Evolutionary conservation across 1,284 basidiomycete species (phyloP).

Genomic region (Trichosporon faecale): DNA sequence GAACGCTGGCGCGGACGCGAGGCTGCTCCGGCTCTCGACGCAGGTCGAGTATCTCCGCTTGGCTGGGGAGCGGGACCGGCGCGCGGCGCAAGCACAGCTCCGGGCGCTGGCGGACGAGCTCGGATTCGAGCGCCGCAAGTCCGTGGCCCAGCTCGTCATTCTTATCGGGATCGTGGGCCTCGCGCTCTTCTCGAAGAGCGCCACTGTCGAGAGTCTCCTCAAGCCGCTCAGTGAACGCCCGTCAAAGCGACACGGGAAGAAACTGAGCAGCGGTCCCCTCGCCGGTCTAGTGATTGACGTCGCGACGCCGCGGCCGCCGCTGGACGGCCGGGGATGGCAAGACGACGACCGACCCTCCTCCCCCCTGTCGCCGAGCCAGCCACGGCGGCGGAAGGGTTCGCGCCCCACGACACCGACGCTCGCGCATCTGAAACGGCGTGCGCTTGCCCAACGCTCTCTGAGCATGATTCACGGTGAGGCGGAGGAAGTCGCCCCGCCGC

Average conservation of each 20-base stretch:
- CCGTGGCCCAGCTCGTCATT: slow-evolving; percentile 44
- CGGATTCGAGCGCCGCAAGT: slow-evolving; percentile 43
- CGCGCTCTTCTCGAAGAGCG: slow-evolving; percentile 34
- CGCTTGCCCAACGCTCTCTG: background rate
- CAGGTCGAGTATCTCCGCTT: slow-evolving; percentile 45
- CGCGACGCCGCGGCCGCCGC: background rate
- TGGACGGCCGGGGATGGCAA: background rate
- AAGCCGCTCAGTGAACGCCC: slow-evolving; percentile 26
- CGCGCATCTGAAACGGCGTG: background rate
- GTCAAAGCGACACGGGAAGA: background rate
- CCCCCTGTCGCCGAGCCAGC: background rate
- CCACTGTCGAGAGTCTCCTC: slow-evolving; percentile 41
- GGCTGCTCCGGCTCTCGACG: slow-evolving; percentile 36
- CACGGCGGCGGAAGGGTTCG: background rate
- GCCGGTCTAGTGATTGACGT: slow-evolving; percentile 42
- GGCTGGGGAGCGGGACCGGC: slow-evolving; percentile 39
- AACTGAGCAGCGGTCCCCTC: slow-evolving; percentile 33
- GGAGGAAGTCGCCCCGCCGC: background rate
- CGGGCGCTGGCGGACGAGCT: slow-evolving; percentile 42
- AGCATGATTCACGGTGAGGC: background rate
- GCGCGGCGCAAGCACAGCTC: slow-evolving; percentile 32
- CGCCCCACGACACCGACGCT: slow-evolving; percentile 6
- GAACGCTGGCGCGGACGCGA: slow-evolving; percentile 31
- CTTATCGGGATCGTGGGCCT: slow-evolving; percentile 40
- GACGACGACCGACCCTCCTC: background rate